A percentile compares a stretch with the other conserved stretches of the same genome.
phyloP scores from a whole-genome alignment of 2,329 filamentous ascomycete species.

The Malbranchea zuffiana region DNA sequence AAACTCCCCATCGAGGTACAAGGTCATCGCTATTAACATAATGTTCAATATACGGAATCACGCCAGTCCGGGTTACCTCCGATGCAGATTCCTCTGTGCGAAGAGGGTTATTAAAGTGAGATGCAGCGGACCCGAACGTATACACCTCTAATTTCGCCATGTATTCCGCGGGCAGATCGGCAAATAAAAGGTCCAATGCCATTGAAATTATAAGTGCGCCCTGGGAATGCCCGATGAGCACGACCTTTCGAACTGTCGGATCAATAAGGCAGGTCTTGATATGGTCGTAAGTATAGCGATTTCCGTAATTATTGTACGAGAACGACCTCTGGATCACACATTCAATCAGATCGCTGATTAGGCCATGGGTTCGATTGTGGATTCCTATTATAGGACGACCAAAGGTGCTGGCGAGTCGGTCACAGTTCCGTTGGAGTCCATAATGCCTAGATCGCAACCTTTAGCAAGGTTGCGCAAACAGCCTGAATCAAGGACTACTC shows the following conservation, averaged over 20 bases:
- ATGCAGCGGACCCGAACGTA: slow-evolving; percentile 68
- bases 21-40: slow-evolving; percentile 66
- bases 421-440: slow-evolving; percentile 60
- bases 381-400: slow-evolving; percentile 59
- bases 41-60: slow-evolving; percentile 65
- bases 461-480: not conserved
- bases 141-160: slow-evolving; percentile 60
- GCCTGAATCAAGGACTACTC: not conserved
- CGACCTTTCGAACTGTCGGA: slow-evolving; percentile 52
- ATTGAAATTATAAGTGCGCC: slow-evolving; percentile 64
- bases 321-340: slow-evolving; percentile 68
- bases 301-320: slow-evolving; percentile 58
- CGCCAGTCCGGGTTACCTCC: slow-evolving; percentile 21
- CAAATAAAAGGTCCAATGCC: slow-evolving; percentile 65
- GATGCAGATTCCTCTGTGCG: slow-evolving; percentile 31
- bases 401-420: slow-evolving; percentile 62
- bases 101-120: slow-evolving; percentile 71
- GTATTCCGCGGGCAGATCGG: slow-evolving; percentile 56
- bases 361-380: slow-evolving; percentile 63
- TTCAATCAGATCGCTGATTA: slow-evolving; percentile 66
- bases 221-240: slow-evolving; percentile 67
- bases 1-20: slow-evolving; percentile 61
- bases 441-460: slow-evolving; percentile 32
- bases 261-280: slow-evolving; percentile 56
- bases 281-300: slow-evolving; percentile 47